These are phyloP conservation scores for Nepenthes gracilis DNA, from an alignment of 148 eudicot species.

Conservation along the genomic window DNA sequence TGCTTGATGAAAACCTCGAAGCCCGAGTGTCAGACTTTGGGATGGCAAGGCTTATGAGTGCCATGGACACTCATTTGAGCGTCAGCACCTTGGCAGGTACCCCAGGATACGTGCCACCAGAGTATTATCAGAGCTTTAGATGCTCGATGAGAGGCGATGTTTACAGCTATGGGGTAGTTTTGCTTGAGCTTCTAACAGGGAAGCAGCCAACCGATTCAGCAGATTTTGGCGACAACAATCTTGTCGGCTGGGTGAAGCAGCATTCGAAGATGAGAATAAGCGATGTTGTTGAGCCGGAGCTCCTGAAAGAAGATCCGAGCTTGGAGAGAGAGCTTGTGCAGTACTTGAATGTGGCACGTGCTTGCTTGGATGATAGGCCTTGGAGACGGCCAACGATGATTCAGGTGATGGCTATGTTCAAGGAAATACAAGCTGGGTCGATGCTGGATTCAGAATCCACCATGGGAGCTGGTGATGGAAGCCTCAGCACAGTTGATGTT, in stretches of 20 bases:
- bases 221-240: conserved; percentile 81
- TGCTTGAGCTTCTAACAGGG: conserved; percentile 73
- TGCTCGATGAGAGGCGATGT: conserved; percentile 79
- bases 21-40: conserved; percentile 86
- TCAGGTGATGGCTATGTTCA: conserved; percentile 82
- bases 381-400: conserved; percentile 71
- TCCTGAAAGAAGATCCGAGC: conserved; percentile 55
- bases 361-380: conserved; percentile 72
- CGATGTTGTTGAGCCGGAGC: conserved; percentile 56
- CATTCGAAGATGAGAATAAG: conserved; percentile 45
- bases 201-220: conserved; percentile 62
- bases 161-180: conserved; percentile 74
- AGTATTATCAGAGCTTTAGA: conserved; percentile 60
- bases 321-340: conserved; percentile 56
- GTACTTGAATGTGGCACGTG: conserved; percentile 57
- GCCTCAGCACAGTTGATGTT: no score
- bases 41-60: conserved; percentile 80
- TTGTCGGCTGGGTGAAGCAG: conserved; percentile 80
- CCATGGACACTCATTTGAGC: conserved; percentile 81
- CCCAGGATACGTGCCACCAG: conserved; percentile 79
- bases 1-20: conserved; percentile 63
- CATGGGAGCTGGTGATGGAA: background rate
- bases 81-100: conserved; percentile 85
- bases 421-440: conserved; percentile 79
- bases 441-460: conserved; percentile 49